A percentile compares a stretch with the other conserved stretches of the same genome.
Evolutionary conservation across 306 rosid species (phyloP).

Genomic region (Medicago ruthenica): DNA sequence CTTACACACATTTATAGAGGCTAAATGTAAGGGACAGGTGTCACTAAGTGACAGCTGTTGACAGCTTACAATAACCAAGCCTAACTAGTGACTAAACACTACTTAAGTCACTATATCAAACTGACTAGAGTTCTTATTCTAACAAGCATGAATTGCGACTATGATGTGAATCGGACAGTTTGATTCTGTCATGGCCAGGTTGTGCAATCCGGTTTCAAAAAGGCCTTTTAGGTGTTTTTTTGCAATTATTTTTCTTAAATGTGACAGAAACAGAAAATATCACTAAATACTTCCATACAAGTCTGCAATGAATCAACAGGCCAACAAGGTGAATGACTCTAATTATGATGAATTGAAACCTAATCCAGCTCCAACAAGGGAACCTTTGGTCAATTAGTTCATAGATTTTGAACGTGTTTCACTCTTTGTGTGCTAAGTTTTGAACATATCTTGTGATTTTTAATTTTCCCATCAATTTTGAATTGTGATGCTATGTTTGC

Average conservation of each 20-base stretch:
- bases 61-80: too few species aligned
- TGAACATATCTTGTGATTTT: background rate
- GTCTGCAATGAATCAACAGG: too few species aligned
- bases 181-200: background rate
- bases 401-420: background rate
- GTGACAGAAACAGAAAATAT: background rate
- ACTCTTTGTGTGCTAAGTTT: background rate
- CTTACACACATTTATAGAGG: too few species aligned
- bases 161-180: background rate
- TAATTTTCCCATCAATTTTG: background rate
- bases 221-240: background rate
- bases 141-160: background rate
- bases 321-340: background rate
- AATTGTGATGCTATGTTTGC: background rate
- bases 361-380: constrained; percentile 2
- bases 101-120: too few species aligned
- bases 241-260: background rate
- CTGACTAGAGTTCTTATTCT: too few species aligned
- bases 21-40: too few species aligned
- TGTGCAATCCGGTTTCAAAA: background rate
- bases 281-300: background rate
- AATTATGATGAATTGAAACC: background rate
- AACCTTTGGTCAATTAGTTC: background rate
- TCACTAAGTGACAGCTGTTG: too few species aligned
- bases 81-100: too few species aligned